Percentiles rank a stretch among this genome's conserved stretches.
These are phyloP conservation scores for Leccinum pachyderme DNA, from an alignment of 1,284 basidiomycete genomes.

Conservation along the genomic window DNA sequence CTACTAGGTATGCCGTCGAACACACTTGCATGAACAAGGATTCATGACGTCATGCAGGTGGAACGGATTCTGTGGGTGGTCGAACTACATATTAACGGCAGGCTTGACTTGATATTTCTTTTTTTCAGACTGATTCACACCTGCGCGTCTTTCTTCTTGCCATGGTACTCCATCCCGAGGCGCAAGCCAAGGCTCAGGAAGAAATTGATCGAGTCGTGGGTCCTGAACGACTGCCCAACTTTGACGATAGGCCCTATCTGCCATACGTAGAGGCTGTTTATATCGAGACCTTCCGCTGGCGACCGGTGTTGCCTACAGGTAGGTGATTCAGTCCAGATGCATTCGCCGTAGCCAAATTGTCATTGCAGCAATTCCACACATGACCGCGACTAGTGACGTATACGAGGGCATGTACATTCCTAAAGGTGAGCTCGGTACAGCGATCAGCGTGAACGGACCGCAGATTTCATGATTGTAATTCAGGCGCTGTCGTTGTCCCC, in stretches of 20 bases:
- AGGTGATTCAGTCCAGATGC: neutral
- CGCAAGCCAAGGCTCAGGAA: constrained; percentile 26
- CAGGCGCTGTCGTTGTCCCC: constrained; percentile 24
- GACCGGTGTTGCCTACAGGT: constrained; percentile 23
- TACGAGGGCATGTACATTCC: constrained; percentile 35
- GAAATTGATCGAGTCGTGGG: constrained; percentile 32
- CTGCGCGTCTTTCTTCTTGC: constrained; percentile 27
- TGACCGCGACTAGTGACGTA: constrained; percentile 25
- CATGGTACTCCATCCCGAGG: constrained; percentile 31
- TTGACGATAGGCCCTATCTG: constrained; percentile 22
- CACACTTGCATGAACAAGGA: constrained; percentile 11
- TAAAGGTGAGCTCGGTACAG: constrained; percentile 23
- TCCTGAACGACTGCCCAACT: constrained; percentile 28
- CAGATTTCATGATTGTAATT: neutral
- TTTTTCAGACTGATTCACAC: constrained; percentile 15
- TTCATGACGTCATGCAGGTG: constrained; percentile 21
- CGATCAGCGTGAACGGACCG: neutral
- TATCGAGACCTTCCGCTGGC: constrained; percentile 28
- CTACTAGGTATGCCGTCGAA: constrained; percentile 24
- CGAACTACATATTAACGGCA: constrained; percentile 6
- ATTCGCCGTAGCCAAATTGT: neutral
- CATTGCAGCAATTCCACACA: constrained; percentile 26
- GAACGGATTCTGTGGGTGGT: constrained; percentile 28
- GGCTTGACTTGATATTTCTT: neutral
- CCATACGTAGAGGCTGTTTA: constrained; percentile 30